A percentile compares a stretch with the other conserved stretches of the same genome.
phyloP scores from a whole-genome alignment of 495 filamentous ascomycete species.

The Penicillium atrosanguineum region DNA sequence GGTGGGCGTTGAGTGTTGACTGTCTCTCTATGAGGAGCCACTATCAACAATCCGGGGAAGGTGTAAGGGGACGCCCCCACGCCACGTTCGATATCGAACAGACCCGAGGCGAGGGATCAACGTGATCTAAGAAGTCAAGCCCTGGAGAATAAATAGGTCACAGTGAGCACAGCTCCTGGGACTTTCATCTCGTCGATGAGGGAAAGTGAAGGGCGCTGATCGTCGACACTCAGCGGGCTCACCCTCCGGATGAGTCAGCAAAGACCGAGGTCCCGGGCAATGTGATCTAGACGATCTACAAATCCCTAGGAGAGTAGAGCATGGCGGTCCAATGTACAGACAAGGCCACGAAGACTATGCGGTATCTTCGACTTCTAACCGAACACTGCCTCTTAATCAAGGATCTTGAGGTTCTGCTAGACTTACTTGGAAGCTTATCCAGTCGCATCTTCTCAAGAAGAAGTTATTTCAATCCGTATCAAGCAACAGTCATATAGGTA shows the following conservation, averaged over 20 bases:
- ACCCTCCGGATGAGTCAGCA: constrained; percentile 11
- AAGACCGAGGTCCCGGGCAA: not conserved
- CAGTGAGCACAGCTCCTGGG: constrained; percentile 16
- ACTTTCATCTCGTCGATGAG: constrained; percentile 12
- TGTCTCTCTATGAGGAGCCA: constrained; percentile 11
- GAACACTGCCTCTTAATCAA: too few species aligned
- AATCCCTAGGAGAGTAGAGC: too few species aligned
- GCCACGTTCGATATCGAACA: not conserved
- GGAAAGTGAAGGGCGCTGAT: constrained; percentile 4
- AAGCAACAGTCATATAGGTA: too few species aligned
- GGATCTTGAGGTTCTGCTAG: too few species aligned
- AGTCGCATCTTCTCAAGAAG: too few species aligned
- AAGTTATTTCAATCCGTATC: too few species aligned
- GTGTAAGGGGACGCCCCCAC: constrained; percentile 18
- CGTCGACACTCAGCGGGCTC: not conserved
- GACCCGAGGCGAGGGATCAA: not conserved
- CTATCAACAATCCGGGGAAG: constrained; percentile 24
- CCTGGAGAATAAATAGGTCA: not conserved
- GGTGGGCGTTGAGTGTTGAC: constrained; percentile 7
- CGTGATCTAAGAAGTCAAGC: not conserved
- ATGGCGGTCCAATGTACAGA: too few species aligned
- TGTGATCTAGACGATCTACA: too few species aligned
- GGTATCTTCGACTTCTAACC: too few species aligned
- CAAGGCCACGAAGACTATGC: too few species aligned
- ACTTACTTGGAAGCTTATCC: too few species aligned